Evolutionary conservation across 2,329 filamentous ascomycete genomes (phyloP).

Genomic region (Fusarium nematophilum): DNA sequence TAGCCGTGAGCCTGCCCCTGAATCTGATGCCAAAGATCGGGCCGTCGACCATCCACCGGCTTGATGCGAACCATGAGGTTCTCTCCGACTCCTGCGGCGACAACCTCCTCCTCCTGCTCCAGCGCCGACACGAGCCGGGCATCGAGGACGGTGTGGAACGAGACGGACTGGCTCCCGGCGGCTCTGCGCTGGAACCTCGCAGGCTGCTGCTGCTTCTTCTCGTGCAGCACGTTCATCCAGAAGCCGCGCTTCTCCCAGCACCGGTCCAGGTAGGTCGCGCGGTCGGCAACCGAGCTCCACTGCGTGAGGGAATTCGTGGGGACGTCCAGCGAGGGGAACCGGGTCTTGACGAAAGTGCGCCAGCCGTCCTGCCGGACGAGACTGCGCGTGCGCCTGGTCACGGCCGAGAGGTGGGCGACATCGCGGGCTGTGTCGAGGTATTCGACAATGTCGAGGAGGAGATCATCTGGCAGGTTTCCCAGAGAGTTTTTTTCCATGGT

Average conservation of each 20-base stretch:
- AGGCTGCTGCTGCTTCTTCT: constrained; percentile 29
- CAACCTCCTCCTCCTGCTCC: constrained; percentile 54
- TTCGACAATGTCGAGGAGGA: constrained; percentile 61
- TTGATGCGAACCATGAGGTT: constrained; percentile 59
- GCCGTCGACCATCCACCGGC: constrained; percentile 36
- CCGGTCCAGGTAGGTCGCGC: constrained; percentile 61
- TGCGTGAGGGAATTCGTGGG: constrained; percentile 39
- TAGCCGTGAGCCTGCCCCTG: constrained; percentile 55
- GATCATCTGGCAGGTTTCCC: constrained; percentile 60
- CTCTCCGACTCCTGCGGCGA: constrained; percentile 64
- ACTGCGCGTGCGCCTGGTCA: constrained; percentile 53
- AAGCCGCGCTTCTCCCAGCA: constrained; percentile 65
- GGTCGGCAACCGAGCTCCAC: constrained; percentile 57
- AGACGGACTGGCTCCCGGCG: constrained; percentile 48
- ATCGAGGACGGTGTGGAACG: constrained; percentile 61
- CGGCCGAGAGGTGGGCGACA: constrained; percentile 54
- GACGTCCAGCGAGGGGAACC: constrained; percentile 56
- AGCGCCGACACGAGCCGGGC: constrained; percentile 52
- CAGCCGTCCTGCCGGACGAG: constrained; percentile 59
- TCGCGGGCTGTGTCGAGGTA: constrained; percentile 62
- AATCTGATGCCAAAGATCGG: constrained; percentile 51
- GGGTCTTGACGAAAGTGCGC: constrained; percentile 59
- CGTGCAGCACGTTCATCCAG: constrained; percentile 45
- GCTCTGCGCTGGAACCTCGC: constrained; percentile 25
- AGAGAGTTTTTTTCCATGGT: constrained; percentile 49